A percentile compares a stretch with the other conserved stretches of the same genome.
phyloP scores from a whole-genome alignment of 1,284 basidiomycete genomes.

The Vanrija pseudolonga region DNA sequence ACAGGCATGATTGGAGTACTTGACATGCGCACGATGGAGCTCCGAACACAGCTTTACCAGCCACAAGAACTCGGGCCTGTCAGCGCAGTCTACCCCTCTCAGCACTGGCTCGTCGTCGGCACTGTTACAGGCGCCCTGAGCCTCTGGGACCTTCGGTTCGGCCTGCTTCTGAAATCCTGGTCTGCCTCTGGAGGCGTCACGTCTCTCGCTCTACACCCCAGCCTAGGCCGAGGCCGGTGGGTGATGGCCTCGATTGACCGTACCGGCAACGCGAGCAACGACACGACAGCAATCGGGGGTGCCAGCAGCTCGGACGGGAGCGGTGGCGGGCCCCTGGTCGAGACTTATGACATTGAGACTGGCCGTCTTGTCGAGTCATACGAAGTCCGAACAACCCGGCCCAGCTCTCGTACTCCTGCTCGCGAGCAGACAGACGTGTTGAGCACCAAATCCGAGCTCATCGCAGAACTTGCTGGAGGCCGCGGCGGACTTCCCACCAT shows the following conservation, averaged over 20 bases:
- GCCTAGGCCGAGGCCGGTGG: slow-evolving; percentile 72
- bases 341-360: slow-evolving; percentile 48
- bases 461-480: slow-evolving; percentile 25
- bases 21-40: slow-evolving; percentile 79
- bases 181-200: slow-evolving; percentile 60
- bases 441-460: slow-evolving; percentile 26
- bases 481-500: slow-evolving; percentile 8
- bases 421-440: slow-evolving; percentile 15
- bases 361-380: slow-evolving; percentile 48
- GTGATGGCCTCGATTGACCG: slow-evolving; percentile 66
- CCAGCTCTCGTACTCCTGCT: slow-evolving; percentile 3
- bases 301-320: not conserved
- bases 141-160: slow-evolving; percentile 93
- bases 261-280: slow-evolving; percentile 25
- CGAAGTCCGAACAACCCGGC: slow-evolving; percentile 30
- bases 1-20: slow-evolving; percentile 72
- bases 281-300: not conserved
- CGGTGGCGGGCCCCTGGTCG: slow-evolving; percentile 26
- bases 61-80: slow-evolving; percentile 83
- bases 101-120: slow-evolving; percentile 82
- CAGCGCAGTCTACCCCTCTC: slow-evolving; percentile 72
- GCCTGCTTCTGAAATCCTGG: slow-evolving; percentile 84
- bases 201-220: slow-evolving; percentile 66
- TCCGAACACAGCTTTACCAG: slow-evolving; percentile 71
- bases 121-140: slow-evolving; percentile 77